A percentile compares a stretch with the other conserved stretches of the same genome.
Conservation (phyloP, 352 stramenopile species). For the Pythium rhizo-oryzae region DNA sequence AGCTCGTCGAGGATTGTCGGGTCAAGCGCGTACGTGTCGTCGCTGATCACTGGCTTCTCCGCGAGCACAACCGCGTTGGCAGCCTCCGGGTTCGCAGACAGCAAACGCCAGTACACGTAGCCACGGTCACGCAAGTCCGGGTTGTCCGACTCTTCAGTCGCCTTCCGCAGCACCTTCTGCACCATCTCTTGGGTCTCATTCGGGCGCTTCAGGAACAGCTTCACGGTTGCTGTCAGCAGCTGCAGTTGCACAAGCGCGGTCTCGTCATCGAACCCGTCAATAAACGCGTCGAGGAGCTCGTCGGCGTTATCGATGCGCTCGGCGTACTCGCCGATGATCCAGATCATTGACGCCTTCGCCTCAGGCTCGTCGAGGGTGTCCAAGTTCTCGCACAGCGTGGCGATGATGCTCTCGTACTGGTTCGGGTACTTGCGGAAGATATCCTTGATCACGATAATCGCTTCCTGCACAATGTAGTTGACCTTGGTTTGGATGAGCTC, state of each 20-base stretch:
- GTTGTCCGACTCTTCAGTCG: slow-evolving; percentile 98
- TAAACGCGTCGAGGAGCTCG: slow-evolving; percentile 98
- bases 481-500: slow-evolving; percentile 99
- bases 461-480: slow-evolving; percentile 99
- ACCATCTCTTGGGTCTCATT: slow-evolving; percentile 97
- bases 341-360: slow-evolving; percentile 99
- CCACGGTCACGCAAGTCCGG: slow-evolving; percentile 98
- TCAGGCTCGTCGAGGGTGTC: slow-evolving; percentile 99
- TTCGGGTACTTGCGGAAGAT: slow-evolving; percentile 99
- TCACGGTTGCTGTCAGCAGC: slow-evolving; percentile 98
- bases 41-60: slow-evolving; percentile 99
- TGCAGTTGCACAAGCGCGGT: slow-evolving; percentile 97
- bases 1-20: slow-evolving; percentile 95
- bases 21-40: slow-evolving; percentile 97
- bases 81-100: slow-evolving; percentile 98
- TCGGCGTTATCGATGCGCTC: slow-evolving; percentile 99
- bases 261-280: slow-evolving; percentile 99
- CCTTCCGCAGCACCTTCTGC: slow-evolving; percentile 97
- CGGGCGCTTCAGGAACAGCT: slow-evolving; percentile 98
- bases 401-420: slow-evolving; percentile 99
- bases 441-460: slow-evolving; percentile 99
- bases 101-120: slow-evolving; percentile 99
- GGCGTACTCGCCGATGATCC: slow-evolving; percentile 99
- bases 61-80: slow-evolving; percentile 98
- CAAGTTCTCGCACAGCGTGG: slow-evolving; percentile 99